Evolutionary conservation across 345 rosid genomes (phyloP), one percentile per base, ranked within the genome.

Genomic region (Camelina sativa): DNA sequence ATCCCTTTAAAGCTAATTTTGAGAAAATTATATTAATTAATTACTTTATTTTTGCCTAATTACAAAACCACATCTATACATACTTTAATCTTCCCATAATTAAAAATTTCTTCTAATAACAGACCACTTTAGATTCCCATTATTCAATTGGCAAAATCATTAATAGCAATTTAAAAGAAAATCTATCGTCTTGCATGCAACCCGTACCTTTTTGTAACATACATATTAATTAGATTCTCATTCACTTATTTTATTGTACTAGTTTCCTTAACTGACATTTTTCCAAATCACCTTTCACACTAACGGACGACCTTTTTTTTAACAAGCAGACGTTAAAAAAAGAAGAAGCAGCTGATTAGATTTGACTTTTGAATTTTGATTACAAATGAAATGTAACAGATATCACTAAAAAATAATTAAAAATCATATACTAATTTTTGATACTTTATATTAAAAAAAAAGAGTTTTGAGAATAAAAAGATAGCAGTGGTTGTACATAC

Each of bases 341-440:
- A 28, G 20, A 37, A 28, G 20, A 53, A 13, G 30, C 30, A 28
- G 30, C 37, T 53, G 47, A 63, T 15, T 52, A 43, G 9, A 54
- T 41, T 63, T 63, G 71, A 73, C 77, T 54, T 63, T 73, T 73
- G 65, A 64, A 71, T 54, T 63, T 73, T 20, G 48, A 64, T 32
- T 54, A 73, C 8, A 20, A 25, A 38, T 7, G 4, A 5, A 73
- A 32, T 10, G 3, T 43, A 54, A 54, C 23, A 43, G 20, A 41
- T 11, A 22, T 19, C 60, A 50, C 46, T 16, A 48, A 19, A 34
- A 65, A 11, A 3, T 13, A 7, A n/a, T 17, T 16, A 48, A 4
- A 10, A 65, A 35, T 1, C 7, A 41, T 6, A 12, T 22, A 13
- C 43, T 40, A 35, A 59, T 0, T 35, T 66, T 51, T 51, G 22